Conservation (phyloP, 768 basidiomycete genomes). For the Hemileccinum rubropunctum region DNA sequence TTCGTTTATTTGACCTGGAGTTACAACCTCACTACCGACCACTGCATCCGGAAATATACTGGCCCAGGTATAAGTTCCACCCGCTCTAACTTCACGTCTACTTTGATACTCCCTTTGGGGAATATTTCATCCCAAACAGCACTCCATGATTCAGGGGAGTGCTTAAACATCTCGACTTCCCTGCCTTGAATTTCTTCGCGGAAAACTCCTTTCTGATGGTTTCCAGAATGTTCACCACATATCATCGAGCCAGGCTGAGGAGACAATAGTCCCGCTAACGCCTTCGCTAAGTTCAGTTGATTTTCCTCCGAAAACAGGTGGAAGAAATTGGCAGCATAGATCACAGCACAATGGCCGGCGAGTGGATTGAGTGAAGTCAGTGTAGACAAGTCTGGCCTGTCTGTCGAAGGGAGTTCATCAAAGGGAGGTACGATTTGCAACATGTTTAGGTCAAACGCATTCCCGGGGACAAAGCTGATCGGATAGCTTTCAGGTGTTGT, state of each 20-base stretch:
- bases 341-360: conserved; percentile 46
- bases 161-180: conserved; percentile 24
- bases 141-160: conserved; percentile 34
- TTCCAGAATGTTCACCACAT: conserved; percentile 27
- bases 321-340: conserved; percentile 52
- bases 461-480: conserved; percentile 50
- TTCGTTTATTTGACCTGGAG: not conserved
- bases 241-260: conserved; percentile 30
- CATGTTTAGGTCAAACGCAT: conserved; percentile 47
- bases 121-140: conserved; percentile 40
- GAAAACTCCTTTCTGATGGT: not conserved
- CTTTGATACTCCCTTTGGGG: conserved; percentile 10
- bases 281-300: conserved; percentile 27
- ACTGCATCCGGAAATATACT: conserved; percentile 6
- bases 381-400: conserved; percentile 28
- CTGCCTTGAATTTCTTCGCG: not conserved
- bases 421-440: conserved; percentile 36
- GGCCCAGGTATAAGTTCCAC: not conserved
- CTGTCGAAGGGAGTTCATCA: conserved; percentile 21
- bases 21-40: conserved; percentile 25
- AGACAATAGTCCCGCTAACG: conserved; percentile 29
- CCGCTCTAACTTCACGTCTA: not conserved
- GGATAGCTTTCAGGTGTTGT: conserved; percentile 53
- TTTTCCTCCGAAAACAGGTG: conserved; percentile 32
- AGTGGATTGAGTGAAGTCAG: conserved; percentile 47